These are phyloP conservation scores for Neurospora sp. DNA, from an alignment of 495 filamentous ascomycete species.

Conservation along the genomic window DNA sequence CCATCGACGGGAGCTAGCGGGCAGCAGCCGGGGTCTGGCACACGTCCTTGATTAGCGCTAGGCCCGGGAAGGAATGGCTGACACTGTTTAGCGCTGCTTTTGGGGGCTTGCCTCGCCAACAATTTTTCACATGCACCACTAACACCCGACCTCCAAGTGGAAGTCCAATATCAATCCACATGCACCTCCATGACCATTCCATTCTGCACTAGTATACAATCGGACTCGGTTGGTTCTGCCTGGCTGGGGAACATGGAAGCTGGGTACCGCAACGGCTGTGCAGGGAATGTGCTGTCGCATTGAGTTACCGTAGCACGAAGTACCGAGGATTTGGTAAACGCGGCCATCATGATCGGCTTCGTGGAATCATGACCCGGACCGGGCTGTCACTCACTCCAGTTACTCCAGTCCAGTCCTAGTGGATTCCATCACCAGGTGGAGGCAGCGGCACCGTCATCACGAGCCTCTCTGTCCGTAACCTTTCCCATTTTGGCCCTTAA, in stretches of 20 bases:
- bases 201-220: not conserved
- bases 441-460: not conserved
- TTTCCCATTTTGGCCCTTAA: not conserved
- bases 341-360: not conserved
- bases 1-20: not conserved
- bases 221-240: not conserved
- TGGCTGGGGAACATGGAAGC: not conserved
- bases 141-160: not conserved
- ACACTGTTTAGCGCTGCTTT: not conserved
- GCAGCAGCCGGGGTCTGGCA: not conserved
- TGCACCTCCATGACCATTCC: not conserved
- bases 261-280: not conserved
- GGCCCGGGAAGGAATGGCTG: not conserved
- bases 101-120: not conserved
- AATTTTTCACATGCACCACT: not conserved
- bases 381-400: not conserved
- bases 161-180: not conserved
- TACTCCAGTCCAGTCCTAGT: not conserved
- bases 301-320: not conserved
- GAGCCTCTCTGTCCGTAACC: not conserved
- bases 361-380: not conserved
- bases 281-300: not conserved
- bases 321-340: not conserved
- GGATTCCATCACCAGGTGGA: not conserved
- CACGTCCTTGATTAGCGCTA: not conserved